Evolutionary conservation across 2,329 filamentous ascomycete species (phyloP), one percentile per base, ranked within the genome.

Genomic region (Aspergillus awamori): DNA sequence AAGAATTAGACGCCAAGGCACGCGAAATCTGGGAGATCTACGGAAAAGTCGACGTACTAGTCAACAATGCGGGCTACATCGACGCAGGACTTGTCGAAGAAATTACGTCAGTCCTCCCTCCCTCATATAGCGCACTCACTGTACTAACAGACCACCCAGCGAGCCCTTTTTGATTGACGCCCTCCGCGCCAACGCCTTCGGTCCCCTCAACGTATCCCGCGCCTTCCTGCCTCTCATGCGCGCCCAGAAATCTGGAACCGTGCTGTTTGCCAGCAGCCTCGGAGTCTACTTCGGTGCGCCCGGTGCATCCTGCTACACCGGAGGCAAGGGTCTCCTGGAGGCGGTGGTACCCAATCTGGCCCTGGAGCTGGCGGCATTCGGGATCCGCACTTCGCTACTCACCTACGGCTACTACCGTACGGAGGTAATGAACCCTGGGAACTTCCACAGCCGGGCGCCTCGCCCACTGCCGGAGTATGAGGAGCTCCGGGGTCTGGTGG

Each of bases 331-430:
- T n/a, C 79, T 80, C 22, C 66, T 80, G 4, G 79, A 79, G 0
- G 84, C 86, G 70, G 70, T 85, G 1, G 67, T 65, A 61, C 17
- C 74, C 4, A 22, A 53, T 6, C 51, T 53, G 10, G 51, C 51
- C 11, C 30, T 53, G 15, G 51, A 53, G 30, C n/a, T 53, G 11
- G 51, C 51, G 11, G 17, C 51, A 4, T 77, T 78, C 33, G 75
- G 78, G 0, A 73, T 82, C 5, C 53, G 59, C 11, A 55, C 60
- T 73, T 81, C 53, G 74, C 68, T 77, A 1, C 72, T 86, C 3
- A 83, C 84, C 62, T 83, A 83, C 0, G 84, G 84, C 0, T 82
- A 82, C 60, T 86, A 86, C 68, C 79, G 83, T 2, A 86, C 83
- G 0, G 72, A 69, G 0, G 81, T 86, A 53, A 75, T 86, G 7